A percentile compares a stretch with the other conserved stretches of the same genome.
Evolutionary conservation across 352 stramenopile genomes (phyloP).

Genomic region (Phytophthora idaei): DNA sequence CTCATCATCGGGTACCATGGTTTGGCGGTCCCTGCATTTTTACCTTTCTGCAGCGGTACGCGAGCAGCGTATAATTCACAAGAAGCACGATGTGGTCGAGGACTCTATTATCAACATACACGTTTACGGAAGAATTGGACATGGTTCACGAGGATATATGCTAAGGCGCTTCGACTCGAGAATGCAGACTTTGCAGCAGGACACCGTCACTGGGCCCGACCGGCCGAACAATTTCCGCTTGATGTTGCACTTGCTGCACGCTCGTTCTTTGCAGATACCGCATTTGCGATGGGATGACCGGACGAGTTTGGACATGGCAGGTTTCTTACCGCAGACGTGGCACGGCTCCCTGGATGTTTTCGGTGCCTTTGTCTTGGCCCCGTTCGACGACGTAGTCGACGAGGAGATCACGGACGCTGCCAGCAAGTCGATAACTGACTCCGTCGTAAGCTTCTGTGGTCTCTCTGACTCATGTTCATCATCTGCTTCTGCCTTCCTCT

Average conservation of each 20-base stretch:
- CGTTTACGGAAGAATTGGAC: slow-evolving; percentile 31
- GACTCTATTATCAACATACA: not conserved
- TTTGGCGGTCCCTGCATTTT: no score
- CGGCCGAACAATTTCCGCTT: slow-evolving; percentile 41
- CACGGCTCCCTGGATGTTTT: slow-evolving; percentile 17
- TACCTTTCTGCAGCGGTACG: no score
- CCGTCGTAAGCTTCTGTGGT: slow-evolving; percentile 21
- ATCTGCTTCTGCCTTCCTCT: not conserved
- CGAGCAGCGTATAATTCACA: no score
- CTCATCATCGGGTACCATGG: no score
- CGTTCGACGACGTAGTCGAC: slow-evolving; percentile 1
- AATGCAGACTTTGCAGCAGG: slow-evolving; percentile 52
- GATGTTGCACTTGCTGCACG: slow-evolving; percentile 50
- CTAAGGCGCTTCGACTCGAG: slow-evolving; percentile 36
- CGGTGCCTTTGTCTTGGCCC: slow-evolving; percentile 3
- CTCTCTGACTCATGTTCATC: not conserved
- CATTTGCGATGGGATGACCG: slow-evolving; percentile 33
- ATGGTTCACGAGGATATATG: slow-evolving; percentile 47
- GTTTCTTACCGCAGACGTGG: slow-evolving; percentile 32
- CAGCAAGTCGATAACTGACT: slow-evolving; percentile 24
- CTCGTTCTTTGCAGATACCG: slow-evolving; percentile 37
- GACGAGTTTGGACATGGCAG: slow-evolving; percentile 28
- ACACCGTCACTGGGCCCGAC: slow-evolving; percentile 31
- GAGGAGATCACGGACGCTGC: slow-evolving; percentile 28
- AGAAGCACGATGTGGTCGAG: no score